phyloP scores from a whole-genome alignment of 1,284 basidiomycete species.

The Naganishia cerealis region DNA sequence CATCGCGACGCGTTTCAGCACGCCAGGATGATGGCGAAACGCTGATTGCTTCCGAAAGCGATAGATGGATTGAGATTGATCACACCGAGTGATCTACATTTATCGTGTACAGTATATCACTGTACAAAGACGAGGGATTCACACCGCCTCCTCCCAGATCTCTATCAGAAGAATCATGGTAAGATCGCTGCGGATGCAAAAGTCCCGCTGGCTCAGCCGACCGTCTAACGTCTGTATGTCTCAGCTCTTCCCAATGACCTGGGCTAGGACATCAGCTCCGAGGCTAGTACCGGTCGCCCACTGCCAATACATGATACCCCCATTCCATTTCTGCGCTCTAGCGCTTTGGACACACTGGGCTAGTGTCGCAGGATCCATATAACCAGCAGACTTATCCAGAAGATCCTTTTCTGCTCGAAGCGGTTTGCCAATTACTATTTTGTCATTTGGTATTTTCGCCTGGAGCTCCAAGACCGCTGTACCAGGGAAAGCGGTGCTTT shows the following conservation, averaged over 20 bases:
- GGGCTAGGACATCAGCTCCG: background rate
- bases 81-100: no score
- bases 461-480: conserved; percentile 48
- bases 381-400: conserved; percentile 36
- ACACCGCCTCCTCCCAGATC: no score
- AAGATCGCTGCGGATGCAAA: no score
- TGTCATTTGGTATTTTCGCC: conserved; percentile 44
- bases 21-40: background rate
- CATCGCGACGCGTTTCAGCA: background rate
- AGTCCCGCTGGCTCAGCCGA: background rate
- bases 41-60: background rate
- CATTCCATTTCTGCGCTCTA: conserved; percentile 47
- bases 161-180: no score
- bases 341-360: conserved; percentile 44
- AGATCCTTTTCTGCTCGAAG: conserved; percentile 19
- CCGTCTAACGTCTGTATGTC: background rate
- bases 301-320: conserved; percentile 55
- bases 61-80: no score
- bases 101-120: no score
- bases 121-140: no score
- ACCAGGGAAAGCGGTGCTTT: conserved; percentile 18
- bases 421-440: conserved; percentile 54
- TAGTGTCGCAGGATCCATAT: conserved; percentile 40
- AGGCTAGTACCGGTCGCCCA: conserved; percentile 36
- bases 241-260: background rate